Conservation (phyloP, 148 eudicot genomes). For the Fallopia convolvulus region DNA sequence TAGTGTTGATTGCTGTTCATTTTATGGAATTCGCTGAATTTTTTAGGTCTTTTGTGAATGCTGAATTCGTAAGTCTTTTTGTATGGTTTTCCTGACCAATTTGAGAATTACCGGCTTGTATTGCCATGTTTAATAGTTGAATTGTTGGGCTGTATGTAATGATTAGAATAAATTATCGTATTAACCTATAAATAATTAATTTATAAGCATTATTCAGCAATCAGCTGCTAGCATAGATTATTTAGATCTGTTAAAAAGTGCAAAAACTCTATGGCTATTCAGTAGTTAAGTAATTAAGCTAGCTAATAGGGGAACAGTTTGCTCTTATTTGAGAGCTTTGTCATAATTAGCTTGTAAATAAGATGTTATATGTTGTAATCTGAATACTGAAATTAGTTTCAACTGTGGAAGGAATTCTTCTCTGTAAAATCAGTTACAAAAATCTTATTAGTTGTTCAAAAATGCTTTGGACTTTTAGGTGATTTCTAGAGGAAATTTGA, state of each 20-base stretch:
- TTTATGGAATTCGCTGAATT: too few relatives aligned
- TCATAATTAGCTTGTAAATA: background rate
- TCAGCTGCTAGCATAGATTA: background rate
- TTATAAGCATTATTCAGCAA: background rate
- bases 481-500: background rate
- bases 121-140: background rate
- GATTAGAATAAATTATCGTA: background rate
- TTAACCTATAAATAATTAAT: background rate
- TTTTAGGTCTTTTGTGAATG: background rate
- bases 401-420: background rate
- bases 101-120: background rate
- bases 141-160: background rate
- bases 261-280: too few relatives aligned
- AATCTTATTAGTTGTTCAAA: background rate
- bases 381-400: background rate
- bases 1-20: background rate
- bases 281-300: too few relatives aligned
- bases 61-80: too few relatives aligned
- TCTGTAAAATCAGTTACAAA: too few relatives aligned
- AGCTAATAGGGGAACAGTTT: background rate
- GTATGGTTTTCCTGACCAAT: background rate
- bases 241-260: too few relatives aligned
- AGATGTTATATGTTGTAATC: too few relatives aligned
- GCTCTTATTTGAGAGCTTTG: background rate
- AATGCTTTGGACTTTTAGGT: too few relatives aligned